phyloP scores from a whole-genome alignment of 306 rosid species.

The Sicyos edulis region DNA sequence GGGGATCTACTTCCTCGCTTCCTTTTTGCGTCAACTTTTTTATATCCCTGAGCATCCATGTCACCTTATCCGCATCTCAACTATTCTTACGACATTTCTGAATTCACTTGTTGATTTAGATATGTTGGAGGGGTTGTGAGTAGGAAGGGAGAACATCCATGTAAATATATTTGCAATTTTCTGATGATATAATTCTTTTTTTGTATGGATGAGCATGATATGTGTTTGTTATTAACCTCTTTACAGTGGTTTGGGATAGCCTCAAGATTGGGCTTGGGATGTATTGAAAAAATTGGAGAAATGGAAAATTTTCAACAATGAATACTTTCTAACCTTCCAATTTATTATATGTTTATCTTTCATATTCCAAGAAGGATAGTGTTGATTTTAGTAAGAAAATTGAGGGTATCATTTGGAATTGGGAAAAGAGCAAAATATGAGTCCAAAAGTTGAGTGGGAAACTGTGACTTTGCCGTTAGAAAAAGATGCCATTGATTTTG shows the following conservation, averaged over 20 bases:
- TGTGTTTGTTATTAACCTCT: neutral
- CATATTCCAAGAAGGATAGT: neutral
- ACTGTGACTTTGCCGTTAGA: neutral
- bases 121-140: neutral
- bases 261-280: neutral
- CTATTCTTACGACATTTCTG: too few relatives aligned
- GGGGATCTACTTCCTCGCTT: neutral
- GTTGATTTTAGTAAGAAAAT: neutral
- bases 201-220: neutral
- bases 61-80: too few relatives aligned
- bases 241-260: neutral
- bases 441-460: neutral
- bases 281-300: neutral
- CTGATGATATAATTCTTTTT: neutral
- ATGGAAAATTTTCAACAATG: neutral
- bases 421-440: neutral
- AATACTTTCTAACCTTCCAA: constrained; percentile 1
- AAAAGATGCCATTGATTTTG: neutral
- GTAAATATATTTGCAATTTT: neutral
- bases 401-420: neutral
- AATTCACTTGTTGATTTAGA: neutral
- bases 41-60: too few relatives aligned
- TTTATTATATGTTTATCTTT: neutral
- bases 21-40: neutral
- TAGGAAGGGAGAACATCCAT: neutral